A percentile compares a stretch with the other conserved stretches of the same genome.
phyloP scores from a whole-genome alignment of 2,329 filamentous ascomycete species.

The Paraconiothyrium sp. region DNA sequence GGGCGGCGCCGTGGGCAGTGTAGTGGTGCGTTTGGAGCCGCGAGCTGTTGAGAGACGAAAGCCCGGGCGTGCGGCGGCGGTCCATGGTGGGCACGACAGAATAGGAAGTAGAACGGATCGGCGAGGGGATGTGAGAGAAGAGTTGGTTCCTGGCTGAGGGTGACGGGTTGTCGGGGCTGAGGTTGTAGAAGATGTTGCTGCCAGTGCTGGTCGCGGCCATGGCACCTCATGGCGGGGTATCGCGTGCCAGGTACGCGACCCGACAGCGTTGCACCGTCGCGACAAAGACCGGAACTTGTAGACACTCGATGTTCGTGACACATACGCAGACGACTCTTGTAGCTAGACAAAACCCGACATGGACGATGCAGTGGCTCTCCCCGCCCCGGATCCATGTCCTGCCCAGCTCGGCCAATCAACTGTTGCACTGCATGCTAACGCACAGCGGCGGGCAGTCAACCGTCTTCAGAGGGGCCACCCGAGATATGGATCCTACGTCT shows the following conservation, averaged over 20 bases:
- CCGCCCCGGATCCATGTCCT: background rate
- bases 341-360: background rate
- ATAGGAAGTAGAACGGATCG: background rate
- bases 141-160: background rate
- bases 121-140: background rate
- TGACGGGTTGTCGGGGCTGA: background rate
- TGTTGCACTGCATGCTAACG: background rate
- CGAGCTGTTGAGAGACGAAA: conserved; percentile 70
- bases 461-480: conserved; percentile 6
- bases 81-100: conserved; percentile 45
- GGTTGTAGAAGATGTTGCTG: too few species aligned
- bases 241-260: background rate
- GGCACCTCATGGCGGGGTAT: conserved; percentile 6
- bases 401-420: background rate
- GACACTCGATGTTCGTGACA: background rate
- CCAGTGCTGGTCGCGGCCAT: background rate
- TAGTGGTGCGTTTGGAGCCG: conserved; percentile 84
- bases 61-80: conserved; percentile 81
- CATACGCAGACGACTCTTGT: background rate
- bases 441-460: background rate
- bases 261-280: background rate
- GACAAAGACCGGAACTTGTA: background rate
- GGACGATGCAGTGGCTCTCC: background rate
- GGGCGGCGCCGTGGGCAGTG: conserved; percentile 84
- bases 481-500: conserved; percentile 5